Base-by-base conservation (phyloP, 2,329 filamentous ascomycete species). In the Colletotrichum sp. region DNA sequence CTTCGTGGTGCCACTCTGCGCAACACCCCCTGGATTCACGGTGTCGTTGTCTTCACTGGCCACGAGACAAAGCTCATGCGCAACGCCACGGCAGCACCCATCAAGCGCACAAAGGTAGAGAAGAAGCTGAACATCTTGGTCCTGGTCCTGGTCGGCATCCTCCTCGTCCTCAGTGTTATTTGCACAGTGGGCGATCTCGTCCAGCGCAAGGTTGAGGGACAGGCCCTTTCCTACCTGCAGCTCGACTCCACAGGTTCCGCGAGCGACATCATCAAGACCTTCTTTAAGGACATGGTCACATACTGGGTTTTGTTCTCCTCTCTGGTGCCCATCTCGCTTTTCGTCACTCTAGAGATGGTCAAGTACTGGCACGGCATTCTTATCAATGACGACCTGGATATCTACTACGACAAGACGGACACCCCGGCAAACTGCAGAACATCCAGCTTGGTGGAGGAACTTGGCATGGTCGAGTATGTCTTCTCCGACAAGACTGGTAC, bases 31-130 rank as follows among this genome's bases (percentile, higher is more conserved):
- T 99, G 97, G 96, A 93, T 98, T 65, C 95, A 99, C 83, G 97
- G 96, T 52, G 91, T 98, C 22, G 97, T 99, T 70, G 96, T 99
- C 18, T 99, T 98, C 81, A 98, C 95, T 4, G 97, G 97, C 67
- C 97, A 99, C 85, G 97, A 99, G 87, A 98, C 97, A 8, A 99
- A 99, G 86, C 90, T 99, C 77, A 98, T 99, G 97, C 93, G 97
- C 79, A 99, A 99, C 83, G 97, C 97, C 22, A 99, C 96, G 5
- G 96, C 96, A 6, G 94, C 97, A 2, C 97, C 97, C 8, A 99
- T 99, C 87, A 99, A 99, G 88, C 94, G 96, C 72, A 99, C 97
- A 43, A 96, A 96, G 79, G 96, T 99, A 8, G 97, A 99, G 86
- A 92, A 93, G 77, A 94, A 97, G 88, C 94, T 99, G 79, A 99